phyloP scores from a whole-genome alignment of 768 basidiomycete genomes.

The Aureoboletus auriporus region DNA sequence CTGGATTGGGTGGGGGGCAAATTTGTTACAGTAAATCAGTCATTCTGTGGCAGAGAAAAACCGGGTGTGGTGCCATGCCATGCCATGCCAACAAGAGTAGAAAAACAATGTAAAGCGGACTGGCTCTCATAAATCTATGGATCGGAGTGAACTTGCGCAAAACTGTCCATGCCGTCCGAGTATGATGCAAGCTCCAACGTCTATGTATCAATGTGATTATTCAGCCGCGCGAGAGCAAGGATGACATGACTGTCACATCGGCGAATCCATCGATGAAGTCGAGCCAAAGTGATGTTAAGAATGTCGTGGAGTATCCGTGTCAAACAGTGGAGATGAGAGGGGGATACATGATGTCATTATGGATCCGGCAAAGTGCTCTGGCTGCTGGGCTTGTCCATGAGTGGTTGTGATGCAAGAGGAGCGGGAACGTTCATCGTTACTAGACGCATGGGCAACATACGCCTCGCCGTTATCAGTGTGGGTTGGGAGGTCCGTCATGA shows the following conservation, averaged over 20 bases:
- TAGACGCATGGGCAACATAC: slow-evolving; percentile 5
- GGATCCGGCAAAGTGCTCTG: slow-evolving; percentile 9
- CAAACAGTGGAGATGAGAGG: slow-evolving; percentile 26
- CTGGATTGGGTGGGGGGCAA: slow-evolving; percentile 2
- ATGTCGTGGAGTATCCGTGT: slow-evolving; percentile 19
- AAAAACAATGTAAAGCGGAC: slow-evolving; percentile 14
- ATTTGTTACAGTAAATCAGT: slow-evolving; percentile 14
- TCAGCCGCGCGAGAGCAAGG: slow-evolving; percentile 5
- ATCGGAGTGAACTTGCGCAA: slow-evolving; percentile 9
- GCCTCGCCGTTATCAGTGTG: slow-evolving; percentile 10
- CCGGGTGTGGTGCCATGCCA: not conserved
- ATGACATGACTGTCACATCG: slow-evolving; percentile 5
- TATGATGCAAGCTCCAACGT: slow-evolving; percentile 13
- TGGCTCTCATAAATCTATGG: slow-evolving; percentile 23
- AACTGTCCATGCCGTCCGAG: slow-evolving; percentile 20
- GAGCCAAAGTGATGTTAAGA: slow-evolving; percentile 39
- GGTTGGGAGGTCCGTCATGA: slow-evolving; percentile 12
- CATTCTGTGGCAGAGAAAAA: slow-evolving; percentile 6
- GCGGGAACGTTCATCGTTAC: slow-evolving; percentile 12
- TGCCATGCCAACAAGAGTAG: slow-evolving; percentile 9
- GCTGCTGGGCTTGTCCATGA: slow-evolving; percentile 5
- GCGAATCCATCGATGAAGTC: slow-evolving; percentile 36
- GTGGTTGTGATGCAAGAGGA: not conserved
- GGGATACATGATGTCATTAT: slow-evolving; percentile 17
- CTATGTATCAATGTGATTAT: slow-evolving; percentile 11